Evolutionary conservation across 1,139 yeast genomes (phyloP).

Genomic region (Taphrina confusa): DNA sequence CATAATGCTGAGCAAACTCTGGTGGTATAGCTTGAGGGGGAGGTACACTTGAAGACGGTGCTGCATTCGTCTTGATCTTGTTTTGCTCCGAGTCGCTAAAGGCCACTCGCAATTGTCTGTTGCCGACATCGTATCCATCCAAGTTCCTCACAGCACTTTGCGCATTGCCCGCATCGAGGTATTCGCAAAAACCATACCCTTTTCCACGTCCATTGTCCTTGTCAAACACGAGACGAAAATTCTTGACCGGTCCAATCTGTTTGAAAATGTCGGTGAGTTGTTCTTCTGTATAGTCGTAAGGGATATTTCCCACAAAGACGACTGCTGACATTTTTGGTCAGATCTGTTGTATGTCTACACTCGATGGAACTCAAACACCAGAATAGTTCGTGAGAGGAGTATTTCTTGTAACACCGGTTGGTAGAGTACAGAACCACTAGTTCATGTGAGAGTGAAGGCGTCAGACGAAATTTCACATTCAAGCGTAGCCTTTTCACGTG

Average conservation of each 20-base stretch:
- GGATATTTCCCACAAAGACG: conserved; percentile 58
- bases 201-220: conserved; percentile 86
- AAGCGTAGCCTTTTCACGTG: too few relatives aligned
- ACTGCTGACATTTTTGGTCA: too few relatives aligned
- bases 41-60: conserved; percentile 44
- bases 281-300: conserved; percentile 81
- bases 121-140: conserved; percentile 75
- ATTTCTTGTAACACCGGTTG: too few relatives aligned
- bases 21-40: conserved; percentile 40
- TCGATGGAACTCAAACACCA: too few relatives aligned
- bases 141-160: conserved; percentile 87
- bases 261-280: conserved; percentile 58
- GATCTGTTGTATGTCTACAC: too few relatives aligned
- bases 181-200: conserved; percentile 87
- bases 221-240: conserved; percentile 76
- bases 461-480: too few relatives aligned
- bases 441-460: too few relatives aligned
- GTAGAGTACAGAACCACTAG: too few relatives aligned
- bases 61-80: conserved; percentile 45
- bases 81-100: conserved; percentile 46
- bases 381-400: too few relatives aligned
- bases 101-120: conserved; percentile 70
- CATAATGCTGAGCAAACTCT: conserved; percentile 23
- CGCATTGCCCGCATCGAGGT: conserved; percentile 65
- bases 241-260: conserved; percentile 77